Percentiles rank a stretch among this genome's conserved stretches.
Evolutionary conservation across 768 basidiomycete genomes (phyloP).

Genomic region (Pleurotus sapidus): DNA sequence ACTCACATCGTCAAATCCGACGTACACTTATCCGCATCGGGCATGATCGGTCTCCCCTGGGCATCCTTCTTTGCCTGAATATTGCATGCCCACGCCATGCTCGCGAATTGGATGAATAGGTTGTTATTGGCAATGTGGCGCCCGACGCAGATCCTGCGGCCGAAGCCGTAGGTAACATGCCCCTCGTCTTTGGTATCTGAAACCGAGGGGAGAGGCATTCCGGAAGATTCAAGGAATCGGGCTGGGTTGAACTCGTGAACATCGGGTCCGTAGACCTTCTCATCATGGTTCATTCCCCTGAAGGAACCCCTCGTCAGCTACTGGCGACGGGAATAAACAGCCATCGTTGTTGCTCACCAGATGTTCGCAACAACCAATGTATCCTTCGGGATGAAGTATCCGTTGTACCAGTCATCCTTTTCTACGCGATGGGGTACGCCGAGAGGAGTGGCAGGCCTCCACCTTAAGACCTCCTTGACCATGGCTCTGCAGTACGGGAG

Average conservation of each 20-base stretch:
- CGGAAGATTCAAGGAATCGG: constrained; percentile 31
- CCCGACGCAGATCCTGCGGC: constrained; percentile 31
- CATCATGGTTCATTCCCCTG: constrained; percentile 53
- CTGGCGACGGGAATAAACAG: neutral
- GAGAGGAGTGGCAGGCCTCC: constrained; percentile 1
- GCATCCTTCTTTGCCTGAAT: constrained; percentile 21
- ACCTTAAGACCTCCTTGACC: constrained; percentile 8
- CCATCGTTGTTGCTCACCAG: constrained; percentile 26
- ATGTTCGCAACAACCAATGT: constrained; percentile 43
- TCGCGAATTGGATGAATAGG: constrained; percentile 30
- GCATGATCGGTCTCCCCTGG: constrained; percentile 12
- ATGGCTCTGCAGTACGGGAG: constrained; percentile 10
- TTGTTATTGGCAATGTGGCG: constrained; percentile 33
- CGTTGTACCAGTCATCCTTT: constrained; percentile 40
- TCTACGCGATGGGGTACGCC: constrained; percentile 43
- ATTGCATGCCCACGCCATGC: constrained; percentile 33
- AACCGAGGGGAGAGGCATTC: constrained; percentile 1
- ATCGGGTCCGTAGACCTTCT: constrained; percentile 35
- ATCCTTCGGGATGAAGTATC: constrained; percentile 49
- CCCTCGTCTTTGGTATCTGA: constrained; percentile 27
- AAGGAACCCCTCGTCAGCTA: neutral
- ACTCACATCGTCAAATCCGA: constrained; percentile 2
- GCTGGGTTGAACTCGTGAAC: constrained; percentile 49
- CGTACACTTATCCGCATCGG: constrained; percentile 14
- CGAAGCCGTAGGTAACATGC: constrained; percentile 29